Conservation (phyloP, 1,284 basidiomycete species). For the Moesziomyces antarcticus region DNA sequence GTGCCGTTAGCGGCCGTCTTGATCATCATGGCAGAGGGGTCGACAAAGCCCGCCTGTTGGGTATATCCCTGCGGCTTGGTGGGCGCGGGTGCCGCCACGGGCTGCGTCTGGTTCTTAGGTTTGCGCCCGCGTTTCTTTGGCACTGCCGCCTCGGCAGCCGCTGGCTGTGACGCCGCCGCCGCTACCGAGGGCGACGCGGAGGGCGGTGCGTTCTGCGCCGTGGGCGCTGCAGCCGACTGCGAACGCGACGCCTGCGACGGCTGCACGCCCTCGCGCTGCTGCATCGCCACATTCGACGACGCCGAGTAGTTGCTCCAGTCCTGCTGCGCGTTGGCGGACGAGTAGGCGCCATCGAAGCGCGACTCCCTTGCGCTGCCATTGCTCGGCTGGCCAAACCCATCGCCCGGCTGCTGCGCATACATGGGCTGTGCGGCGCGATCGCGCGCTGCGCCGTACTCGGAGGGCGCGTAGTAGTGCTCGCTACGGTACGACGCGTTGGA, state of each 20-base stretch:
- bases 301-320: slow-evolving; percentile 41
- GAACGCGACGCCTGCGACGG: slow-evolving; percentile 24
- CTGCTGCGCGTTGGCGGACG: slow-evolving; percentile 31
- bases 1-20: slow-evolving; percentile 27
- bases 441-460: slow-evolving; percentile 29
- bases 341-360: slow-evolving; percentile 33
- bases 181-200: slow-evolving; percentile 17
- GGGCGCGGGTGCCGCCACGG: slow-evolving; percentile 7
- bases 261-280: neutral
- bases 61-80: slow-evolving; percentile 10
- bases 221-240: slow-evolving; percentile 6
- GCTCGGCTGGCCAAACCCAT: slow-evolving; percentile 12
- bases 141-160: slow-evolving; percentile 1
- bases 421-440: slow-evolving; percentile 31
- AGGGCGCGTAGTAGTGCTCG: slow-evolving; percentile 45
- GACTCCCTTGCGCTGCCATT: slow-evolving; percentile 14
- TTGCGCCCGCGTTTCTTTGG: slow-evolving; percentile 45
- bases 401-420: slow-evolving; percentile 19
- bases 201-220: slow-evolving; percentile 4
- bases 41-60: slow-evolving; percentile 30
- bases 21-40: slow-evolving; percentile 43
- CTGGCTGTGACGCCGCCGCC: slow-evolving; percentile 1
- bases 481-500: slow-evolving; percentile 35
- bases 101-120: slow-evolving; percentile 27
- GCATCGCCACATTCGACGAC: slow-evolving; percentile 9